These are phyloP conservation scores for Ceratocystis diversiconidia DNA, from an alignment of 2,329 filamentous ascomycete genomes.

Conservation along the genomic window DNA sequence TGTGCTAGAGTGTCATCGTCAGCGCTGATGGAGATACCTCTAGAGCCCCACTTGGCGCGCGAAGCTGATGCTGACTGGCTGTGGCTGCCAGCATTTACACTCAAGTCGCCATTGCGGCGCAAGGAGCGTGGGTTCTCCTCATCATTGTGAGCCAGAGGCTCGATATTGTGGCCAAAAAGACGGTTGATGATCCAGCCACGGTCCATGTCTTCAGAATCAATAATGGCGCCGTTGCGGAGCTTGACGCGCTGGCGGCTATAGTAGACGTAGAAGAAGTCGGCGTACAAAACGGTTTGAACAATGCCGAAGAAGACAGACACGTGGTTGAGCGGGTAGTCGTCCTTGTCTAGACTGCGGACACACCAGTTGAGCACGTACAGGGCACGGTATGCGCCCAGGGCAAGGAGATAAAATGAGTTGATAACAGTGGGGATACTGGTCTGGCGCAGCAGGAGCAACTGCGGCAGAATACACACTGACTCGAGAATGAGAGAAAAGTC, in stretches of 20 bases:
- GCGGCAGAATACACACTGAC: slow-evolving; percentile 77
- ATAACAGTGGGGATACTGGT: slow-evolving; percentile 94
- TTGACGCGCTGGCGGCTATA: slow-evolving; percentile 87
- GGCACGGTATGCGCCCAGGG: slow-evolving; percentile 73
- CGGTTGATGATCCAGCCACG: slow-evolving; percentile 72
- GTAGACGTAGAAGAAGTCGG: slow-evolving; percentile 96
- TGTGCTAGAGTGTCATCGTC: slow-evolving; percentile 45
- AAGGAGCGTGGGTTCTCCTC: slow-evolving; percentile 41
- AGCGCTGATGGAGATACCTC: slow-evolving; percentile 52
- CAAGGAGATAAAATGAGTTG: slow-evolving; percentile 86
- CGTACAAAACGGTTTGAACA: slow-evolving; percentile 76
- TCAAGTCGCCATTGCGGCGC: slow-evolving; percentile 20
- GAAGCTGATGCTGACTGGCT: slow-evolving; percentile 7
- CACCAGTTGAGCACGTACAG: slow-evolving; percentile 93
- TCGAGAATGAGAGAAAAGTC: slow-evolving; percentile 85
- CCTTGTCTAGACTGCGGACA: slow-evolving; percentile 45
- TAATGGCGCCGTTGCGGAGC: slow-evolving; percentile 72
- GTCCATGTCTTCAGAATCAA: slow-evolving; percentile 77
- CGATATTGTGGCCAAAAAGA: slow-evolving; percentile 52
- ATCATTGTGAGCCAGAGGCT: slow-evolving; percentile 34
- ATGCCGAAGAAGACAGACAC: slow-evolving; percentile 75
- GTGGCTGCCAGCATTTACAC: slow-evolving; percentile 5
- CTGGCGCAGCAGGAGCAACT: slow-evolving; percentile 80
- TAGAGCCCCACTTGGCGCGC: slow-evolving; percentile 45
- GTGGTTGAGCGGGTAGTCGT: slow-evolving; percentile 46